These are phyloP conservation scores for Penicillium sp. DNA, from an alignment of 2,329 filamentous ascomycete genomes.

Conservation along the genomic window DNA sequence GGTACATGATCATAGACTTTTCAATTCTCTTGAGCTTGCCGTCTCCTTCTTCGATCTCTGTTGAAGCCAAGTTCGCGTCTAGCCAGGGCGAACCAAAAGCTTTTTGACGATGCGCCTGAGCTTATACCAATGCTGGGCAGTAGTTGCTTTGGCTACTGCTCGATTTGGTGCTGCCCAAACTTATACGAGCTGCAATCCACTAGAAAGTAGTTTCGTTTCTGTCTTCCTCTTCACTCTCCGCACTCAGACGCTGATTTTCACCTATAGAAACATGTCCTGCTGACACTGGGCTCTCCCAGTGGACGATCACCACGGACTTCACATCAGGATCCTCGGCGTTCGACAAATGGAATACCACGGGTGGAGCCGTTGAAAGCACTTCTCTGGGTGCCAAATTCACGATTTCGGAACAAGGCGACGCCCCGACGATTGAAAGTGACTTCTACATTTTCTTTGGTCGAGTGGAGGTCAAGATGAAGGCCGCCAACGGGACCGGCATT, in stretches of 20 bases:
- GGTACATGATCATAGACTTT: too few relatives aligned
- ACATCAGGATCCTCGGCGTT: constrained; percentile 49
- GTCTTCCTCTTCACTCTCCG: too few relatives aligned
- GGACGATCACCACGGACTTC: constrained; percentile 29
- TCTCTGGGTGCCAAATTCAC: constrained; percentile 76
- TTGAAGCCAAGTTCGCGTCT: too few relatives aligned
- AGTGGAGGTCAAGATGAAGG: constrained; percentile 77
- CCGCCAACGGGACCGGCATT: constrained; percentile 81
- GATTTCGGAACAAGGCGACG: constrained; percentile 68
- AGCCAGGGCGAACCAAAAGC: too few relatives aligned
- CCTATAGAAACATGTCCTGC: constrained; percentile 53
- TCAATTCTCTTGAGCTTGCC: too few relatives aligned
- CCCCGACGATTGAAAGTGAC: constrained; percentile 77
- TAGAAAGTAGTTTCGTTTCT: constrained; percentile 13
- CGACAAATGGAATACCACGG: constrained; percentile 59
- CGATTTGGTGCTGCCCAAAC: constrained; percentile 58
- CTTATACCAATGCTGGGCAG: constrained; percentile 18
- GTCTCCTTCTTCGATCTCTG: too few relatives aligned
- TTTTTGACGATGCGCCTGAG: background rate
- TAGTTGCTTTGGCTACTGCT: constrained; percentile 23
- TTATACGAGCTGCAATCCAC: constrained; percentile 68
- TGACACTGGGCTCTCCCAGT: constrained; percentile 60
- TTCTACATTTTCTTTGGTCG: constrained; percentile 99
- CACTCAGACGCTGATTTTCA: too few relatives aligned
- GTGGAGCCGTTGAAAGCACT: constrained; percentile 59